Percentiles rank a stretch among this genome's conserved stretches.
phyloP scores from a whole-genome alignment of 2,329 filamentous ascomycete genomes.

The Aspergillus jensenii region DNA sequence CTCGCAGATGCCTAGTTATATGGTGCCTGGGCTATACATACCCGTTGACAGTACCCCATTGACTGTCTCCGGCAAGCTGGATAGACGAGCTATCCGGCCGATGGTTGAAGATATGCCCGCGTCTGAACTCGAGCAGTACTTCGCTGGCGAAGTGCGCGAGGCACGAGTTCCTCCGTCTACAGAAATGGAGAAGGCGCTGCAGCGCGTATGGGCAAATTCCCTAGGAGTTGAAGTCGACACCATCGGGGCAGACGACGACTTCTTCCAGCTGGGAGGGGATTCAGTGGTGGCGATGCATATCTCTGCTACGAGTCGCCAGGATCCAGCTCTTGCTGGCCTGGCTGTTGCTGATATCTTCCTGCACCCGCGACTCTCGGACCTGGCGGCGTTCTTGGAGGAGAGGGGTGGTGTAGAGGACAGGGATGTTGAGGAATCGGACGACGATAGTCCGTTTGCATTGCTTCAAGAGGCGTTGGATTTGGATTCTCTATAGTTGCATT shows the following conservation, averaged over 20 bases:
- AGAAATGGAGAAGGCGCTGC: background rate
- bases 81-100: background rate
- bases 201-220: background rate
- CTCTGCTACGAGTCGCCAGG: background rate
- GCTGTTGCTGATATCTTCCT: background rate
- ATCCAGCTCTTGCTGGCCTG: background rate
- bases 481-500: background rate
- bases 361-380: background rate
- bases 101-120: background rate
- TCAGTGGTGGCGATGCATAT: background rate
- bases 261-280: background rate
- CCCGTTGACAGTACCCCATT: background rate
- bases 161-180: background rate
- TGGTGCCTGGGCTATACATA: background rate
- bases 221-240: background rate
- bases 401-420: background rate
- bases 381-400: background rate
- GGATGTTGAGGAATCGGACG: background rate
- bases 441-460: background rate
- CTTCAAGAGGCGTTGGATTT: background rate
- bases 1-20: background rate
- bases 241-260: background rate
- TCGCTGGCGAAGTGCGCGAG: background rate
- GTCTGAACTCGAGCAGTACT: background rate
- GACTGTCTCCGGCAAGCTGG: background rate